These are phyloP conservation scores for Boletus fagicola DNA, from an alignment of 768 basidiomycete genomes.

Conservation along the genomic window DNA sequence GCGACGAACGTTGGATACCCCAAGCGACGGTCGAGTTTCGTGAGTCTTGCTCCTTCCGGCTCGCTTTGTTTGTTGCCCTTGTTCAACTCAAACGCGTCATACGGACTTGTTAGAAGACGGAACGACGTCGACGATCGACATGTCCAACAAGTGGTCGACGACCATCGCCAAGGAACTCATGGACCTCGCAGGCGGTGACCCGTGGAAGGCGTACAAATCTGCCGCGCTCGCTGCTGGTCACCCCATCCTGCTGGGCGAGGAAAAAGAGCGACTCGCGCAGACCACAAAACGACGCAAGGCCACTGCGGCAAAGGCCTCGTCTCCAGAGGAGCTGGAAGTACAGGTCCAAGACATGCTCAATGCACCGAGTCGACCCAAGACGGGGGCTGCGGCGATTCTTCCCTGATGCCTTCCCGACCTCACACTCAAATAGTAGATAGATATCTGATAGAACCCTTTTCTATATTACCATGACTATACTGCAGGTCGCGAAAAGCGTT, in stretches of 20 bases:
- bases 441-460: background rate
- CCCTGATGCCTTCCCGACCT: constrained; percentile 20
- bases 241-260: constrained; percentile 49
- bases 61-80: background rate
- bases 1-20: constrained; percentile 56
- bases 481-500: constrained; percentile 1
- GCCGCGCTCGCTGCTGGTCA: constrained; percentile 46
- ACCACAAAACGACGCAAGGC: constrained; percentile 13
- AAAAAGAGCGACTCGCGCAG: constrained; percentile 25
- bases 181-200: constrained; percentile 58
- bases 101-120: constrained; percentile 46
- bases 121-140: constrained; percentile 42
- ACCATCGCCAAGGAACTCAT: constrained; percentile 68
- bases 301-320: constrained; percentile 9
- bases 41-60: constrained; percentile 37
- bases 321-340: constrained; percentile 22
- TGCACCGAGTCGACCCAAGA: constrained; percentile 31
- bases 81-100: background rate
- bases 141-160: constrained; percentile 69
- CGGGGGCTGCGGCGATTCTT: constrained; percentile 40
- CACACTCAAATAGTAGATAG: background rate
- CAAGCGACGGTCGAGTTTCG: constrained; percentile 62
- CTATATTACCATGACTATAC: constrained; percentile 6
- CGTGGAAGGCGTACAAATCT: constrained; percentile 57
- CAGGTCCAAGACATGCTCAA: constrained; percentile 33